phyloP scores from a whole-genome alignment of 192 early-diverging fungal genomes.

The Entrophospora sp. region DNA sequence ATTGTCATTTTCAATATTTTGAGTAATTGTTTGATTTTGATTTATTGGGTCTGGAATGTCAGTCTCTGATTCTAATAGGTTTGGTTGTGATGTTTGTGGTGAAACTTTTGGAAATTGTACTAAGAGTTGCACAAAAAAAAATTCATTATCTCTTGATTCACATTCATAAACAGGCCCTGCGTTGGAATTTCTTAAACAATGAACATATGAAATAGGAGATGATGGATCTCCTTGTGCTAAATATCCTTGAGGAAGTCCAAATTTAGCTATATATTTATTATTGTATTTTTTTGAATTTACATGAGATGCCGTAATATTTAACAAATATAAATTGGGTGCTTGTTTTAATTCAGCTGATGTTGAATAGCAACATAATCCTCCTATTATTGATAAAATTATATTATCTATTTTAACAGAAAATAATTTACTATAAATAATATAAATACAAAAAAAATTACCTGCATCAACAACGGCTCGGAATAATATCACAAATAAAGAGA shows the following conservation, averaged over 20 bases:
- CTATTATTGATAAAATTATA: too few relatives aligned
- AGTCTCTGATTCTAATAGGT: too few relatives aligned
- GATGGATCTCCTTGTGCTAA: not conserved
- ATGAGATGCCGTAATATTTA: conserved; percentile 8
- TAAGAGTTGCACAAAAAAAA: not conserved
- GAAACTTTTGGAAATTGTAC: too few relatives aligned
- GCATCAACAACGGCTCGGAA: too few relatives aligned
- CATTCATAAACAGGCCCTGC: not conserved
- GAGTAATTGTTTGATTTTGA: not conserved
- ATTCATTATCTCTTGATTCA: not conserved
- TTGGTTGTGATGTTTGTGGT: not conserved
- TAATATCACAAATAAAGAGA: too few relatives aligned
- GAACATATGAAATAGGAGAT: not conserved
- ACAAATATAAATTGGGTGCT: not conserved
- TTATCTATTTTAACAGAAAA: too few relatives aligned
- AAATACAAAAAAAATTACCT: too few relatives aligned
- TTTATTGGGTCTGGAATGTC: too few relatives aligned
- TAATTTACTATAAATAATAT: too few relatives aligned
- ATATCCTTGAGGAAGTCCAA: not conserved
- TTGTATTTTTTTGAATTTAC: not conserved
- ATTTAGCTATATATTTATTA: not conserved
- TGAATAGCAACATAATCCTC: not conserved
- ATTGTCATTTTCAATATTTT: too few relatives aligned
- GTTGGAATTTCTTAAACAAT: not conserved
- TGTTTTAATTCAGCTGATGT: not conserved